A percentile compares a stretch with the other conserved stretches of the same genome.
Evolutionary conservation across 768 basidiomycete species (phyloP).

Genomic region (Chalciporus piperatus): DNA sequence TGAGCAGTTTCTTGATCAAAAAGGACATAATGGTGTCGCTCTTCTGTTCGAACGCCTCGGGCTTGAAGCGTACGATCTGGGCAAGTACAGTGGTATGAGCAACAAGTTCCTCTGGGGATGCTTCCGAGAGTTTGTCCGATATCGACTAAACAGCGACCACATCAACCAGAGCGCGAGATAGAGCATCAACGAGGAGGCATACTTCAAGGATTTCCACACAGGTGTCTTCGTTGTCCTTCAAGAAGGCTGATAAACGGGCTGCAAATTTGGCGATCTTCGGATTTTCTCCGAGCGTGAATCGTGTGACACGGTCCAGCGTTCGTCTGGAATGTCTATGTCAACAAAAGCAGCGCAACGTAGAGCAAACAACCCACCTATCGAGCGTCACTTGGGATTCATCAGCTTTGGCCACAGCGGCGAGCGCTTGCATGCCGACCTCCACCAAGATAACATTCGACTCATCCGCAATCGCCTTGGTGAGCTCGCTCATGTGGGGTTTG

Average conservation of each 20-base stretch:
- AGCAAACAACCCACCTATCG: slow-evolving; percentile 58
- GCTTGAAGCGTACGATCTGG: slow-evolving; percentile 67
- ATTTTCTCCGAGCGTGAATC: slow-evolving; percentile 58
- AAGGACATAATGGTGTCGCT: slow-evolving; percentile 74
- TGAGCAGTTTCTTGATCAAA: slow-evolving; percentile 67
- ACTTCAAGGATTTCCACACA: slow-evolving; percentile 67
- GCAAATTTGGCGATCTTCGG: slow-evolving; percentile 82
- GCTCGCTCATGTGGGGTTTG: slow-evolving; percentile 70
- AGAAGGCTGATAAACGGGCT: slow-evolving; percentile 65
- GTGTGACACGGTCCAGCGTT: slow-evolving; percentile 60
- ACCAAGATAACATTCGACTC: slow-evolving; percentile 53
- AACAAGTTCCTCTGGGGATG: slow-evolving; percentile 50
- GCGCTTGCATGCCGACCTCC: slow-evolving; percentile 71
- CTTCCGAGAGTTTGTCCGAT: slow-evolving; percentile 46
- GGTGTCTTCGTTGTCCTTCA: slow-evolving; percentile 47
- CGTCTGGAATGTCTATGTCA: slow-evolving; percentile 42
- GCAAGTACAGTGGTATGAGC: slow-evolving; percentile 70
- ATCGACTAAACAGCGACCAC: slow-evolving; percentile 47
- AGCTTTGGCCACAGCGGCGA: slow-evolving; percentile 62
- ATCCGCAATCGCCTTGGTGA: slow-evolving; percentile 70
- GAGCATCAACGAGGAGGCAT: slow-evolving; percentile 13
- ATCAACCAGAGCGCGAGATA: too few relatives aligned
- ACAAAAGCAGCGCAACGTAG: background rate
- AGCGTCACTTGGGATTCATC: slow-evolving; percentile 54
- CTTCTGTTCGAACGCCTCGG: slow-evolving; percentile 72